Base-by-base conservation (phyloP, 345 rosid species). In the Aethionema arabicum region DNA sequence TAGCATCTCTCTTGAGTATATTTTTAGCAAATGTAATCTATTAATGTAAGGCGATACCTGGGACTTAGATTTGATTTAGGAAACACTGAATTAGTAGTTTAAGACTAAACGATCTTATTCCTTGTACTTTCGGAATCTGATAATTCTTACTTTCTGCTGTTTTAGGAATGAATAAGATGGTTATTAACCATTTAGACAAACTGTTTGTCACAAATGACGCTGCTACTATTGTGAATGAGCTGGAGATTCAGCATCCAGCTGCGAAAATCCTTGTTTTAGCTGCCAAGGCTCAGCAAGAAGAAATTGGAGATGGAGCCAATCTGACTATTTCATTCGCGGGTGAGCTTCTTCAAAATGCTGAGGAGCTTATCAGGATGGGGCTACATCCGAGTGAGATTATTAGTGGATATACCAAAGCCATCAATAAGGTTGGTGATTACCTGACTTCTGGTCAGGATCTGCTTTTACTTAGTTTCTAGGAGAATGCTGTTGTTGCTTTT, bases 81-180 rank as follows among this genome's bases (percentile, higher is more conserved):
- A 11, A 52, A 12, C 33, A 3, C 30, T 51, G 2, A 16, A 35
- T 35, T 0, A 35, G 27, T 21, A 21, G 27, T 21, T 40, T 40
- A 8, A 40, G 44, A 12, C 10, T 40, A 40, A 40, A 40, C 44
- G n/a, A 11, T 12, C n/a, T 40, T 11, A 40, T 40, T 8, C 11
- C 44, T 6, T 6, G 10, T 51, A 5, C 27, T 27, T 39, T 29
- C 14, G 12, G 30, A 67, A 59, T 52, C 55, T 60, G 65, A 68
- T 8, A 3, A 7, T 1, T 59, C 8, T 45, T 51, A 49, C 15
- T 50, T 33, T 33, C 1, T 55, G 31, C 3, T 61, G 27, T 36
- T 48, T 40, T 42, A 95, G 99, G 99, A 27, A 95, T 90, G 99
- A 95, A 90, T 74, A 95, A 95, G 83, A 90, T 95, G 99, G 96